Evolutionary conservation across 2,329 filamentous ascomycete genomes (phyloP).

Genomic region (Diaporthe sp.): DNA sequence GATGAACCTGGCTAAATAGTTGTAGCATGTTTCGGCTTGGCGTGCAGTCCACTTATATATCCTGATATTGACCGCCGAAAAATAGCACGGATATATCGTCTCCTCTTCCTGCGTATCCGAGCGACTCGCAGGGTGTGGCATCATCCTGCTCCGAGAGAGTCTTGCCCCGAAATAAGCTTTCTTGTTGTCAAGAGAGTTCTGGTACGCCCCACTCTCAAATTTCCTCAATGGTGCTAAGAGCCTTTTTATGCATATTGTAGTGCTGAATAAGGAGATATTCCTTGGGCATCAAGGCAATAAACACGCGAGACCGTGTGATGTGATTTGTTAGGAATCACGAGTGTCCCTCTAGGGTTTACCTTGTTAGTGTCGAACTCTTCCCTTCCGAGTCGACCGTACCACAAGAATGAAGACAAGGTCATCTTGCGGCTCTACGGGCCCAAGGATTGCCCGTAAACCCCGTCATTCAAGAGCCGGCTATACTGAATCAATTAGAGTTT

Average conservation of each 20-base stretch:
- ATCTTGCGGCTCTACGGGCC: neutral
- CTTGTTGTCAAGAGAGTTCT: constrained; percentile 10
- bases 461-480: neutral
- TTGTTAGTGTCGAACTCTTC: neutral
- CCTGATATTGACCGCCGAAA: neutral
- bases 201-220: neutral
- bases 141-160: neutral
- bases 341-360: neutral
- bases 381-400: neutral
- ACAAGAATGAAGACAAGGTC: neutral
- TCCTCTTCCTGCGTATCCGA: neutral
- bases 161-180: neutral
- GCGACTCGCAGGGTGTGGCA: neutral
- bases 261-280: neutral
- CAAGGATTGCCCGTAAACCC: neutral
- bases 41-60: neutral
- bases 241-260: neutral
- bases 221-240: neutral
- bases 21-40: neutral
- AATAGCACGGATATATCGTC: neutral
- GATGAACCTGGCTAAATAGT: neutral
- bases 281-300: neutral
- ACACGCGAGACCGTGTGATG: no score
- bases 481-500: constrained; percentile 9
- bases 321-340: neutral